Conservation (phyloP, 768 basidiomycete species). For the Rhizopogon rudus region DNA sequence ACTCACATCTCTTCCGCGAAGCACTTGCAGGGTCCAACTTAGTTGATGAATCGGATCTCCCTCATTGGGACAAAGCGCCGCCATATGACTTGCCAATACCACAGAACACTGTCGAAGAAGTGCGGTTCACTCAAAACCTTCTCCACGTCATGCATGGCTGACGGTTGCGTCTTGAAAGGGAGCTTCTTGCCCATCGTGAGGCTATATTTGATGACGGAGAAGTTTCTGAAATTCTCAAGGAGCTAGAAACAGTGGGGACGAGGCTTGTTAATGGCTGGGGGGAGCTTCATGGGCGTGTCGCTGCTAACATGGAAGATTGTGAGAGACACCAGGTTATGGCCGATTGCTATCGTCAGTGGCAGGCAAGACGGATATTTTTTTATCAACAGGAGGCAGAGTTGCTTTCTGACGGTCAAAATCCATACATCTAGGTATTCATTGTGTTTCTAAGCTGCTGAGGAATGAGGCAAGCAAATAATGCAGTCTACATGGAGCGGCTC, state of each 20-base stretch:
- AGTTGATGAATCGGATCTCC: neutral
- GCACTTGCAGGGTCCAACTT: neutral
- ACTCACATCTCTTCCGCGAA: neutral
- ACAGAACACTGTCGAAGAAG: neutral
- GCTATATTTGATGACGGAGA: neutral
- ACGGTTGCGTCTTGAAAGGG: neutral
- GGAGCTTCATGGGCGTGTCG: neutral
- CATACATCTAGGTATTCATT: neutral
- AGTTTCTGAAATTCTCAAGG: no score
- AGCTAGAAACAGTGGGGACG: no score
- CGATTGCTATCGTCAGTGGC: neutral
- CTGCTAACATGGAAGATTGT: neutral
- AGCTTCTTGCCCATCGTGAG: neutral
- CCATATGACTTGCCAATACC: neutral
- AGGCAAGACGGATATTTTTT: neutral
- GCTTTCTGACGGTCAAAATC: neutral
- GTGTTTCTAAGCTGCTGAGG: no score
- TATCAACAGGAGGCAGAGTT: no score
- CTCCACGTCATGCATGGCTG: constrained; percentile 1
- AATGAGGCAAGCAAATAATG: no score
- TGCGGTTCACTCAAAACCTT: neutral
- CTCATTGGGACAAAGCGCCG: neutral
- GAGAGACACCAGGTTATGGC: neutral
- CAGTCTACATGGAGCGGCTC: no score
- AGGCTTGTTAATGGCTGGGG: neutral